Percentiles rank a stretch among this genome's conserved stretches.
Conservation (phyloP, 305 asterid genomes). For the Solanum chacoense region DNA sequence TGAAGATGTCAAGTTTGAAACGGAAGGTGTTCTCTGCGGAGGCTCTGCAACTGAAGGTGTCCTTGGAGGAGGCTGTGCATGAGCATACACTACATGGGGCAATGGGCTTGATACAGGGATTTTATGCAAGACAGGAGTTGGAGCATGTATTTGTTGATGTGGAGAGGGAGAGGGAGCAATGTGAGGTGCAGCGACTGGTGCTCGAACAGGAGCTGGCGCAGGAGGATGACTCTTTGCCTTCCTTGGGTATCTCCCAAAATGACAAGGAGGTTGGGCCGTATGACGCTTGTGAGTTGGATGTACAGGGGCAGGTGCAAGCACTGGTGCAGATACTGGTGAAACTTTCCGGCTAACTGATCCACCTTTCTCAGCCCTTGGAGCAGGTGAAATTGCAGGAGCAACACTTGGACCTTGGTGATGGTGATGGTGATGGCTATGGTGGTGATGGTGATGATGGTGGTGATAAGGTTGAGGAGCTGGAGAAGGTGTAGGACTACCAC, state of each 20-base stretch:
- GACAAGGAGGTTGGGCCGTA: conserved; percentile 44
- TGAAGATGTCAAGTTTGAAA: conserved; percentile 44
- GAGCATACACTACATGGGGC: conserved; percentile 38
- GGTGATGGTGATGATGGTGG: conserved; percentile 21
- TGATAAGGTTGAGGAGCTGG: conserved; percentile 41
- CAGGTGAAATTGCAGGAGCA: conserved; percentile 60
- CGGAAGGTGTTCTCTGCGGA: conserved; percentile 32
- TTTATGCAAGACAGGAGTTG: conserved; percentile 20
- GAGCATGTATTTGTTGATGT: conserved; percentile 14
- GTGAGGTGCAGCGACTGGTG: conserved; percentile 48
- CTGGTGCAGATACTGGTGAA: conserved; percentile 29
- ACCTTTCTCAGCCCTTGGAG: conserved; percentile 27
- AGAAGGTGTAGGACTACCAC: conserved; percentile 37
- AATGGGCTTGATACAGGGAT: conserved; percentile 42
- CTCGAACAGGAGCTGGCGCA: conserved; percentile 21
- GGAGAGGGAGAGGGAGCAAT: conserved; percentile 40
- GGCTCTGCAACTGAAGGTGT: conserved; percentile 33
- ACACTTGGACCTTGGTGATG: conserved; percentile 22
- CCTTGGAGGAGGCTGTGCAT: conserved; percentile 42
- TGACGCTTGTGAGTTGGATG: conserved; percentile 26
- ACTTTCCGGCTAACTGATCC: conserved; percentile 20
- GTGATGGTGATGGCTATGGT: conserved; percentile 31
- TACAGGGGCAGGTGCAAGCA: conserved; percentile 31
- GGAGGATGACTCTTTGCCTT: conserved; percentile 27
- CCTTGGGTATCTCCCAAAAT: conserved; percentile 39